Evolutionary conservation across 2,329 filamentous ascomycete species (phyloP).

Genomic region (Arthrobotrys pseudoclavata): DNA sequence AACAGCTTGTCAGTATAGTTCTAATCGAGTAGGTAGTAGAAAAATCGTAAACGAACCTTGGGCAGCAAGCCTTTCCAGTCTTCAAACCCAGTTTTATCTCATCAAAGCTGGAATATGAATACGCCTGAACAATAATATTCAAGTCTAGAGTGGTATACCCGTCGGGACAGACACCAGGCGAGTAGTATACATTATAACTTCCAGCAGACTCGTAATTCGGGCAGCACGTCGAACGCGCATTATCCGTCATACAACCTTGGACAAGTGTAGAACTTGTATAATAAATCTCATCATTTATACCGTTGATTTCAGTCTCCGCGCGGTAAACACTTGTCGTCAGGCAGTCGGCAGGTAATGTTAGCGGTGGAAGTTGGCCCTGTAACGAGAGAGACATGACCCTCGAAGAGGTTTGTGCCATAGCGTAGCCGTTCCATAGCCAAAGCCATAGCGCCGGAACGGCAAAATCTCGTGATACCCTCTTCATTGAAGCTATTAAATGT

Average conservation of each 20-base stretch:
- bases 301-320: constrained; percentile 25
- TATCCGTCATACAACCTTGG: constrained; percentile 28
- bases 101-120: constrained; percentile 16
- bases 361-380: constrained; percentile 28
- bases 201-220: constrained; percentile 28
- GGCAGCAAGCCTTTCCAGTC: constrained; percentile 27
- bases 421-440: constrained; percentile 24
- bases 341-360: constrained; percentile 29
- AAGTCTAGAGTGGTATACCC: constrained; percentile 25
- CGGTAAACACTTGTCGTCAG: constrained; percentile 15
- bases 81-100: constrained; percentile 27
- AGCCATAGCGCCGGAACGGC: constrained; percentile 27
- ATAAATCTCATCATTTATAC: constrained; percentile 26
- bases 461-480: constrained; percentile 5
- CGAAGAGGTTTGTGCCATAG: constrained; percentile 26
- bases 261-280: constrained; percentile 32
- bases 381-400: constrained; percentile 36
- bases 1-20: constrained; percentile 2
- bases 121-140: constrained; percentile 29
- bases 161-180: constrained; percentile 28
- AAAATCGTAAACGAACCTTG: constrained; percentile 1
- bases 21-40: background rate
- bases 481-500: constrained; percentile 16
- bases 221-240: constrained; percentile 24
- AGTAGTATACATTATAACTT: constrained; percentile 27